Conservation (phyloP, 371 early-diverging fungal genomes). For the Rhizopus stolonifer region DNA sequence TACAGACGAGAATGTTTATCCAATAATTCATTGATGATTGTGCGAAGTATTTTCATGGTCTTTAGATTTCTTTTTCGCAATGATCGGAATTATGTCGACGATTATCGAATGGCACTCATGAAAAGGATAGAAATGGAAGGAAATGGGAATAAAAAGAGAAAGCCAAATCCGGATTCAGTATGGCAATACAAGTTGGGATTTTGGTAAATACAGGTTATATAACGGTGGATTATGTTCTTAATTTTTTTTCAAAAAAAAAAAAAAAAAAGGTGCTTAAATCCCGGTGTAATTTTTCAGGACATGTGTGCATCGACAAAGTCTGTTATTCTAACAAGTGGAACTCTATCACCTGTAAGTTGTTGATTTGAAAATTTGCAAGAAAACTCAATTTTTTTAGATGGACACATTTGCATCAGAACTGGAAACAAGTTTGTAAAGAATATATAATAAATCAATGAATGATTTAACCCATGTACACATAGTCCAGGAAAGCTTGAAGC, state of each 20-base stretch:
- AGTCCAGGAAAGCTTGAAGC: conserved; percentile 48
- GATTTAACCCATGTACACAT: not conserved
- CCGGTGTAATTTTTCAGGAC: conserved; percentile 62
- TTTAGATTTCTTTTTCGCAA: conserved; percentile 33
- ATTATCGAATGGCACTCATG: conserved; percentile 48
- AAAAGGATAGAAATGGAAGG: conserved; percentile 16
- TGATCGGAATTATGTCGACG: conserved; percentile 28
- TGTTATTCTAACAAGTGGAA: conserved; percentile 85
- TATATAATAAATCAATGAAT: no score
- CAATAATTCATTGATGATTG: conserved; percentile 3
- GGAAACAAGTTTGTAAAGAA: conserved; percentile 53
- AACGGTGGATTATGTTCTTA: no score
- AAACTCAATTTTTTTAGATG: conserved; percentile 28
- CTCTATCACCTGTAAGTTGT: conserved; percentile 68
- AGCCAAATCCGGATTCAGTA: not conserved
- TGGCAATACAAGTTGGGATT: conserved; percentile 27
- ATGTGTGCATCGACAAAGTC: conserved; percentile 52
- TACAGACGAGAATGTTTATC: conserved; percentile 12
- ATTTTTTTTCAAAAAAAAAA: no score
- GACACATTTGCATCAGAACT: conserved; percentile 73
- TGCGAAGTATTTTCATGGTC: conserved; percentile 35
- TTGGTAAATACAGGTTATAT: conserved; percentile 3
- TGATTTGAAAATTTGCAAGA: not conserved
- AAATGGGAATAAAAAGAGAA: not conserved
- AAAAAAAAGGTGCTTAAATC: conserved; percentile 49